Base-by-base conservation (phyloP, 176 grass and related monocot genomes). In the Bolboschoenus planiculmis region DNA sequence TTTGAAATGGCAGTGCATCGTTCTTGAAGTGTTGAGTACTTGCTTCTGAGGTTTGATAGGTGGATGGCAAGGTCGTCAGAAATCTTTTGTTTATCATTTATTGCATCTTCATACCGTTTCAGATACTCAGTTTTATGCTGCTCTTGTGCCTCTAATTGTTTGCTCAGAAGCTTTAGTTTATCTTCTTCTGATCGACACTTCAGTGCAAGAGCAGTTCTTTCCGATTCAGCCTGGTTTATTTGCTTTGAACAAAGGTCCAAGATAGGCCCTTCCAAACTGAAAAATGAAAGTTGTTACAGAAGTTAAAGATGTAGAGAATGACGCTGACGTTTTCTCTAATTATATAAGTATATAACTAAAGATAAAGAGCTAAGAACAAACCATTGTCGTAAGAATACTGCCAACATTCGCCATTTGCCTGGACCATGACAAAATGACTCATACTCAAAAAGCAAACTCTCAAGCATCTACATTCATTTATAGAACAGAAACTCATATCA, bases 231-330 rank as follows among this genome's bases (percentile, higher is more conserved):
- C 87, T 87, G 90, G 83, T 88, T 85, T 80, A 95, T 80, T 78
- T 90, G 87, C 79, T 90, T 95, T 81, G 88, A 78, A 67, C 90
- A 92, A 44, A 92, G 84, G 10, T 95, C 93, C 81, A 89, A 54
- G 51, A 95, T 90, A 62, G 90, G 90, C 35, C 93, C 93, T 82
- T 92, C 93, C 86, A 92, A 87, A 89, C 93, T 95, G 39, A 11
- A 88, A 56, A 59, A 76, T 53, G 48, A 36, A 78, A 75, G 31
- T 18, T 51, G 46, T 77, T 51, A 20, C 26, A 18, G 0, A 77
- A 33, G 47, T 53, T 48, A 20, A 77, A 53, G 27, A 77, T 40
- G 35, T 34, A 77, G 26, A 77, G n/a, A 18, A 77, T 77, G 72
- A 16, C 1, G 16, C 47, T 46, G 14, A 77, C 29, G 24, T 50